These are phyloP conservation scores for Gloeopeniophorella convolvens DNA, from an alignment of 768 basidiomycete species.

Conservation along the genomic window DNA sequence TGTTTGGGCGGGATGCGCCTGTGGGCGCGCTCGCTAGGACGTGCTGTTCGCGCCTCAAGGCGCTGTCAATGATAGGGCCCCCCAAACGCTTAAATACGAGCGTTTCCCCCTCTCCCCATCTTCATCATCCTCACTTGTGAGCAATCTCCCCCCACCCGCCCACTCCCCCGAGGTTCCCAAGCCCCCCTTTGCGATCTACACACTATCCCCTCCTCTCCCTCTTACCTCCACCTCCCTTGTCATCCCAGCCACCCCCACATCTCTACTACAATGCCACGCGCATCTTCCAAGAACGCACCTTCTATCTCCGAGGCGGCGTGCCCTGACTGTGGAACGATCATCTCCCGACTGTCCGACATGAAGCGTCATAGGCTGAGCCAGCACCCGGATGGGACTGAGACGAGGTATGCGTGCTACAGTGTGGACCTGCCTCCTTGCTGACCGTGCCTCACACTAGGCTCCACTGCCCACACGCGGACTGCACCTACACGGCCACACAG, in stretches of 20 bases:
- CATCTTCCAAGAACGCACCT: neutral
- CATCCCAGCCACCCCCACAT: too few species aligned
- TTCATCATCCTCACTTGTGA: neutral
- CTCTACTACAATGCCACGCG: neutral
- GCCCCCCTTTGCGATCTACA: too few species aligned
- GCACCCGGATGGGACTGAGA: slow-evolving; percentile 3
- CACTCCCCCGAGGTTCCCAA: neutral
- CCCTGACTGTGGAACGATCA: slow-evolving; percentile 1
- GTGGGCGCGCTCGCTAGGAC: slow-evolving; percentile 3
- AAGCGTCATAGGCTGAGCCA: slow-evolving; percentile 8
- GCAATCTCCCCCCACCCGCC: neutral
- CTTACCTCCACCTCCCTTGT: too few species aligned
- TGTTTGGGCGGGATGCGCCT: slow-evolving; percentile 4
- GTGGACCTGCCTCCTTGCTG: neutral
- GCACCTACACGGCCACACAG: slow-evolving; percentile 3
- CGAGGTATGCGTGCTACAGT: slow-evolving; percentile 8
- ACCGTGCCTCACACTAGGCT: neutral
- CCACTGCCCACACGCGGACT: neutral
- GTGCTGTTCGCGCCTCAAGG: neutral
- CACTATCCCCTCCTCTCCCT: too few species aligned
- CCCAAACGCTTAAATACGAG: slow-evolving; percentile 10
- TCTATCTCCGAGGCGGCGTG: neutral
- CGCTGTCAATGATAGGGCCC: neutral
- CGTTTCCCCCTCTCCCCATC: neutral
- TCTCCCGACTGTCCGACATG: slow-evolving; percentile 5